Percentiles rank a stretch among this genome's conserved stretches.
Conservation (phyloP, 352 stramenopile species). For the Globisporangium carolinianum region DNA sequence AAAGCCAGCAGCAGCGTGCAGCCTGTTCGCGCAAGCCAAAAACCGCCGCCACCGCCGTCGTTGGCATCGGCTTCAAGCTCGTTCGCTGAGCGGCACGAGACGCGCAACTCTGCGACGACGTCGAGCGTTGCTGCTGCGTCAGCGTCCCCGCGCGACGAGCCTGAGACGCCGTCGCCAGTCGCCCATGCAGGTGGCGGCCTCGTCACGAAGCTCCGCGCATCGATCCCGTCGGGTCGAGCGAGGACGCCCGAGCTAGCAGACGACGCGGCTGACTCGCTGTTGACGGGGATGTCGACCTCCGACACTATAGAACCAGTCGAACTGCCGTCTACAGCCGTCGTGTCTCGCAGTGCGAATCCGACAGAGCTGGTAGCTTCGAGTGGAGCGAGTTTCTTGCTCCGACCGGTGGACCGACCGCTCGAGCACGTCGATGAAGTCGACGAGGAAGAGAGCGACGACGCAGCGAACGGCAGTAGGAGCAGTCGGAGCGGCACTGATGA, state of each 20-base stretch:
- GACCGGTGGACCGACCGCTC: constrained; percentile 3
- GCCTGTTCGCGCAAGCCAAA: background rate
- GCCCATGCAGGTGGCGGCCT: constrained; percentile 20
- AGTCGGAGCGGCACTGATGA: background rate
- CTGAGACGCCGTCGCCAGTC: constrained; percentile 4
- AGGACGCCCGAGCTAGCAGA: constrained; percentile 3
- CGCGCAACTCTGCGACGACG: too few species aligned
- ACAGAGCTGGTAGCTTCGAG: background rate
- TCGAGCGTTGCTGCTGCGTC: background rate
- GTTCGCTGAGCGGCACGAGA: background rate
- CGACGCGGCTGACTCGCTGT: background rate
- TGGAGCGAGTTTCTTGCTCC: too few species aligned
- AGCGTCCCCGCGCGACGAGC: background rate
- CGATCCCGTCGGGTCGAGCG: constrained; percentile 31
- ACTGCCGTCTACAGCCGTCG: background rate
- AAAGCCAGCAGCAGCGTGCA: background rate
- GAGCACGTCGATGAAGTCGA: constrained; percentile 12
- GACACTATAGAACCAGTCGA: background rate
- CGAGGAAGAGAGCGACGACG: constrained; percentile 3
- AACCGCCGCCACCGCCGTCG: background rate
- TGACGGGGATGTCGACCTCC: too few species aligned
- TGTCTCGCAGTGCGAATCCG: background rate
- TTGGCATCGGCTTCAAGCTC: too few species aligned
- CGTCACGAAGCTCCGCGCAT: constrained; percentile 45
- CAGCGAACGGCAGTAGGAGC: background rate